Evolutionary conservation across 306 rosid genomes (phyloP), one percentile per base, ranked within the genome.

Genomic region (Vigna radiata): DNA sequence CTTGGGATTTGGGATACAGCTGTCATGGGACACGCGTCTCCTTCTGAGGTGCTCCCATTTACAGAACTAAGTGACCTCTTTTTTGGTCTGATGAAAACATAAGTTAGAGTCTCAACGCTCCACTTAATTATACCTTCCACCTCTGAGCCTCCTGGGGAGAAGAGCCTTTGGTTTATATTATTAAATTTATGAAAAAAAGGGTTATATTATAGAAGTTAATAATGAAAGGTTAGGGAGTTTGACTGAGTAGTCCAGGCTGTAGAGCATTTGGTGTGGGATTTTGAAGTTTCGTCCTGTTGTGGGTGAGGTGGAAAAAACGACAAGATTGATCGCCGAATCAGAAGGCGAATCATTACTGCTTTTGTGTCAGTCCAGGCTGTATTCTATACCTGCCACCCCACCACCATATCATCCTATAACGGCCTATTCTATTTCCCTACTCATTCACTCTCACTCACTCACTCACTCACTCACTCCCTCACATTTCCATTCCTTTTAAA

Each of bases 1-100:
- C 14, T 67, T 71, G 81, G 85, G 79, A 48, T 87, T 87, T 92
- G 97, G 89, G 84, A 91, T 91, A 92, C 99, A 96, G 97, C 98
- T 96, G 94, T 92, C 2, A 80, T 31, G 0, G 31, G 82, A 88
- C 97, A 96, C 99, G 97, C 97, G 99, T 95, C 97, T 97, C 48
- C 49, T 71, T 64, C 68, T 37, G 4, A 76, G 78, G 48, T 60
- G 79, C 86, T 73, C 82, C 72, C 49, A 81, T 77, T 83, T 78
- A 78, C 83, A 76, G 85, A 80, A 78, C 71, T 37, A 37, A 37
- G 43, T 37, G 10, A 37, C 43, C 10, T 31, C 56, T 33, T 58
- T 10, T 43, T 36, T 58, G 8, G 29, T 37, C 69, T 48, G 41
- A 44, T 70, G 23, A 16, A 62, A 56, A 25, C 27, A 25, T 25